phyloP scores from a whole-genome alignment of 768 basidiomycete genomes.

The Guyanaporus albipodus region DNA sequence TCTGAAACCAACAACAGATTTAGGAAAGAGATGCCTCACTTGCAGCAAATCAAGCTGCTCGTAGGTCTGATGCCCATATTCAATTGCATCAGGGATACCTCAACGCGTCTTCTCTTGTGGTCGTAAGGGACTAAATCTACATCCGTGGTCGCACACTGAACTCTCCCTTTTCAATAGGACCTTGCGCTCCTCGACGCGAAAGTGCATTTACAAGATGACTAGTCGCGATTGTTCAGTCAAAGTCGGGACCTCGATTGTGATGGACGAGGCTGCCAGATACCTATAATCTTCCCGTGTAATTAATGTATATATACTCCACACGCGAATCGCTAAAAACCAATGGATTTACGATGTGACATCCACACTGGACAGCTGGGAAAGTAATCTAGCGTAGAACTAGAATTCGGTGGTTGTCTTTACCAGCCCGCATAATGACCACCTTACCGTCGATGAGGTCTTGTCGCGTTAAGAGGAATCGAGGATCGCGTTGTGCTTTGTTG shows the following conservation, averaged over 20 bases:
- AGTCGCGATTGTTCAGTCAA: neutral
- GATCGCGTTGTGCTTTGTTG: slow-evolving; percentile 51
- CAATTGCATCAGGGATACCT: slow-evolving; percentile 7
- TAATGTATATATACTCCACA: slow-evolving; percentile 6
- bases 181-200: slow-evolving; percentile 18
- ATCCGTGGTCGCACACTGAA: neutral
- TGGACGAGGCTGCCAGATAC: neutral
- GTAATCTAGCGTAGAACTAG: slow-evolving; percentile 36
- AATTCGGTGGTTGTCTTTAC: slow-evolving; percentile 67
- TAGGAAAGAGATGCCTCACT: slow-evolving; percentile 10
- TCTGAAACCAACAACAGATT: neutral
- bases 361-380: neutral
- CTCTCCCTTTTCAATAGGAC: slow-evolving; percentile 13
- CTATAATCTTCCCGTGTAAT: slow-evolving; percentile 6
- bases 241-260: neutral
- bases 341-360: neutral
- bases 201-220: neutral
- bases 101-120: slow-evolving; percentile 20
- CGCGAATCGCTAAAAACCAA: neutral
- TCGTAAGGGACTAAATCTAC: slow-evolving; percentile 15
- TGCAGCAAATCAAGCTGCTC: slow-evolving; percentile 4
- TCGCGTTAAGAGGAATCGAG: slow-evolving; percentile 38
- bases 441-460: slow-evolving; percentile 55
- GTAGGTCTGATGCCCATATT: neutral
- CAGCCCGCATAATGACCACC: slow-evolving; percentile 65